Evolutionary conservation across 2,329 filamentous ascomycete genomes (phyloP).

Genomic region (Lecanicillium sp.): DNA sequence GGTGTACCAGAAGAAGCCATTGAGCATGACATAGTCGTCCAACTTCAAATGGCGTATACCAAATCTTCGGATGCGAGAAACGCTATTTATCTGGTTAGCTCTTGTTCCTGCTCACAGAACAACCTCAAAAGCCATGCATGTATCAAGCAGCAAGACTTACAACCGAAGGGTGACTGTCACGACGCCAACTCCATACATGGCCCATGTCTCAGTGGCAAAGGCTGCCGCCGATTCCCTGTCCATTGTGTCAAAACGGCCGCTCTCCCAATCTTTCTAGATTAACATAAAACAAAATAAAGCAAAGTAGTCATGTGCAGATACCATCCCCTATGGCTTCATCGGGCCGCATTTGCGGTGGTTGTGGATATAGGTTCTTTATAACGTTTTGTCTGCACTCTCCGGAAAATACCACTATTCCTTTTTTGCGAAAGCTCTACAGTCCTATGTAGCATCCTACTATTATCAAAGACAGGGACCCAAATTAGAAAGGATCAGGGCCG

Average conservation of each 20-base stretch:
- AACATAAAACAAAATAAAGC: not conserved
- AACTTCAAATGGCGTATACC: constrained; percentile 4
- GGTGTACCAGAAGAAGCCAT: constrained; percentile 7
- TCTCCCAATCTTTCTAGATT: not conserved
- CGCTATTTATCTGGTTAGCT: not conserved
- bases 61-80: constrained; percentile 6
- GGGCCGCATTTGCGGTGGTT: too few relatives aligned
- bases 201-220: constrained; percentile 7
- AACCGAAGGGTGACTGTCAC: constrained; percentile 6
- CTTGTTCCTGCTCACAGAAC: not conserved
- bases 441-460: too few relatives aligned
- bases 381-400: too few relatives aligned
- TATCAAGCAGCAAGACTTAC: constrained; percentile 2
- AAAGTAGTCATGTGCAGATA: too few relatives aligned
- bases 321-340: too few relatives aligned
- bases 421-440: too few relatives aligned
- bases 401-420: too few relatives aligned
- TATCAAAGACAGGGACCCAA: too few relatives aligned
- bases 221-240: not conserved
- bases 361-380: too few relatives aligned
- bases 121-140: not conserved
- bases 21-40: constrained; percentile 9
- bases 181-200: constrained; percentile 6
- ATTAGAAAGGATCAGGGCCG: too few relatives aligned
- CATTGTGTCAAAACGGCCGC: constrained; percentile 1